Conservation (phyloP, 805 yeast species). For the Dipodascus albidus region DNA sequence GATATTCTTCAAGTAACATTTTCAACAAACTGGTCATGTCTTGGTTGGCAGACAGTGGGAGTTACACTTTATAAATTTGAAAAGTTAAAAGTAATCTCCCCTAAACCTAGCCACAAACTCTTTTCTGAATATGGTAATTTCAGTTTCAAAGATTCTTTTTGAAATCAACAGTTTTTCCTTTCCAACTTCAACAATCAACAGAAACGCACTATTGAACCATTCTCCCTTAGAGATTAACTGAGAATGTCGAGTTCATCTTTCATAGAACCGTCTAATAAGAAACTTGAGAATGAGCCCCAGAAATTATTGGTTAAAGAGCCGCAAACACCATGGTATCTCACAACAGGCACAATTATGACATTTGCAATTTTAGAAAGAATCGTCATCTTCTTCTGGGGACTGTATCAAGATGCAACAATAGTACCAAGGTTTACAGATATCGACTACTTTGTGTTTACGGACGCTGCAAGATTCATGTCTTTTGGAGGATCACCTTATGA, state of each 20-base stretch:
- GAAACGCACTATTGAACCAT: background rate
- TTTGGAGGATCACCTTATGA: conserved; percentile 57
- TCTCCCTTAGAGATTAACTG: background rate
- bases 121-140: background rate
- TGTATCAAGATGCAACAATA: conserved; percentile 75
- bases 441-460: conserved; percentile 88
- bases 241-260: background rate
- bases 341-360: conserved; percentile 15
- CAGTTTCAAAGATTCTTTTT: background rate
- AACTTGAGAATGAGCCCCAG: too few species aligned
- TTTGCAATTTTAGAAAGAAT: conserved; percentile 31
- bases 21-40: background rate
- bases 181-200: background rate
- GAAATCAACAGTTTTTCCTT: background rate
- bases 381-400: conserved; percentile 63
- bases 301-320: too few species aligned
- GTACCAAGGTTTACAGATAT: conserved; percentile 85
- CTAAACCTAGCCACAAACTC: background rate
- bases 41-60: too few species aligned
- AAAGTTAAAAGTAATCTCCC: background rate
- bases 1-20: background rate
- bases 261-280: too few species aligned
- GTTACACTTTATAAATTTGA: too few species aligned
- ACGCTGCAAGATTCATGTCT: conserved; percentile 68
- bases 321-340: conserved; percentile 4